phyloP scores from a whole-genome alignment of 1,139 yeast species.

The Debaryomyces singareniensis region DNA sequence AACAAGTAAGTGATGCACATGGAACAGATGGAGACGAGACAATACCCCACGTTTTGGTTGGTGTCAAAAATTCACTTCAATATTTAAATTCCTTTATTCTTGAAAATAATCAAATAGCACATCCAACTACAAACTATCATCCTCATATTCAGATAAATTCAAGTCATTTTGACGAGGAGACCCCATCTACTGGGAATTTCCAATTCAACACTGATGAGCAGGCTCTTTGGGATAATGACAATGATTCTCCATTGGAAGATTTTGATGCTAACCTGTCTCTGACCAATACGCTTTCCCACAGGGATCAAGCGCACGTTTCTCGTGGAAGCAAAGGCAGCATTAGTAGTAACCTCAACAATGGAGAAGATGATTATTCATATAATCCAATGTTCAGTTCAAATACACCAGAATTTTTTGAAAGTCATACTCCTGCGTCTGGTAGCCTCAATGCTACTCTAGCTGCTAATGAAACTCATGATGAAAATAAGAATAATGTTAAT shows the following conservation, averaged over 20 bases:
- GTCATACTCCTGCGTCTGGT: conserved; percentile 15
- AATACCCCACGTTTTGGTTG: conserved; percentile 51
- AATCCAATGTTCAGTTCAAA: conserved; percentile 20
- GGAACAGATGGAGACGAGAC: conserved; percentile 46
- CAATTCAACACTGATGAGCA: conserved; percentile 14
- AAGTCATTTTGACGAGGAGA: conserved; percentile 6
- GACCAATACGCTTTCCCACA: conserved; percentile 3
- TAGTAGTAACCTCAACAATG: neutral
- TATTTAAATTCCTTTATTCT: conserved; percentile 50
- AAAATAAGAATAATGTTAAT: conserved; percentile 8
- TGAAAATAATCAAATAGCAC: conserved; percentile 25
- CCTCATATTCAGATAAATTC: conserved; percentile 12
- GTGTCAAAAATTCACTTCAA: conserved; percentile 44
- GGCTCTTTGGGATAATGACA: conserved; percentile 18
- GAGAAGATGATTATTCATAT: conserved; percentile 4
- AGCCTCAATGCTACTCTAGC: conserved; percentile 7
- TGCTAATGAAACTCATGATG: conserved; percentile 3
- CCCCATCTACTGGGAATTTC: conserved; percentile 11
- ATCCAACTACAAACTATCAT: conserved; percentile 8
- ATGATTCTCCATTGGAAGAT: conserved; percentile 17
- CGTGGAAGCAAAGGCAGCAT: neutral
- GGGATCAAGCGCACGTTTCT: neutral
- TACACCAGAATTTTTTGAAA: conserved; percentile 22
- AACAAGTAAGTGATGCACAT: conserved; percentile 65
- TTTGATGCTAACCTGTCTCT: conserved; percentile 20